Conservation (phyloP, 2,329 filamentous ascomycete genomes). For the Arthrobotrys pseudoclavata region DNA sequence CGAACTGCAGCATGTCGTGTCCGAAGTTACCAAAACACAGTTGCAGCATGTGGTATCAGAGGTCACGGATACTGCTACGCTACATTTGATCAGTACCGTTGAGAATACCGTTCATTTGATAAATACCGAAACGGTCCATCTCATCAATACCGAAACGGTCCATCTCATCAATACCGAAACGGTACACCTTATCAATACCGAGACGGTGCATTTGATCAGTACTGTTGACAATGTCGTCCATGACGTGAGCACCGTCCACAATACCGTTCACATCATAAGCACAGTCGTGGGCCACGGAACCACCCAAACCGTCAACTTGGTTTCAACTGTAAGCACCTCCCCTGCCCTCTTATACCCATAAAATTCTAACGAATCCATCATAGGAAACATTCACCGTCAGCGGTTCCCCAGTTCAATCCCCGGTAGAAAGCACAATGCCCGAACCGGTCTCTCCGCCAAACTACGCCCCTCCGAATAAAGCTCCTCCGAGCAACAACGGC, state of each 20-base stretch:
- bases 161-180: constrained; percentile 24
- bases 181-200: constrained; percentile 23
- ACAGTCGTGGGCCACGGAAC: constrained; percentile 5
- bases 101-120: constrained; percentile 31
- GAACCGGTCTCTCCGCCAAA: constrained; percentile 15
- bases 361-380: not conserved
- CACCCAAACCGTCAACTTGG: constrained; percentile 34
- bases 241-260: constrained; percentile 13
- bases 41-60: constrained; percentile 35
- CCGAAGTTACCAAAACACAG: constrained; percentile 42
- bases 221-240: constrained; percentile 19
- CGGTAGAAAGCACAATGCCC: constrained; percentile 18
- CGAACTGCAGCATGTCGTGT: constrained; percentile 36
- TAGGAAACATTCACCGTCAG: constrained; percentile 43
- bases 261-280: constrained; percentile 22
- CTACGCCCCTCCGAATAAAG: constrained; percentile 9
- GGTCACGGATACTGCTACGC: constrained; percentile 36
- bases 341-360: not conserved
- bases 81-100: constrained; percentile 39
- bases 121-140: constrained; percentile 29
- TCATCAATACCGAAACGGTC: constrained; percentile 27
- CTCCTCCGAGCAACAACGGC: constrained; percentile 25
- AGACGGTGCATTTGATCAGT: constrained; percentile 34
- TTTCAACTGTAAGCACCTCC: constrained; percentile 35
- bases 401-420: constrained; percentile 38